Evolutionary conservation across 2,329 filamentous ascomycete species (phyloP).

Genomic region (Apiospora pterosperma): DNA sequence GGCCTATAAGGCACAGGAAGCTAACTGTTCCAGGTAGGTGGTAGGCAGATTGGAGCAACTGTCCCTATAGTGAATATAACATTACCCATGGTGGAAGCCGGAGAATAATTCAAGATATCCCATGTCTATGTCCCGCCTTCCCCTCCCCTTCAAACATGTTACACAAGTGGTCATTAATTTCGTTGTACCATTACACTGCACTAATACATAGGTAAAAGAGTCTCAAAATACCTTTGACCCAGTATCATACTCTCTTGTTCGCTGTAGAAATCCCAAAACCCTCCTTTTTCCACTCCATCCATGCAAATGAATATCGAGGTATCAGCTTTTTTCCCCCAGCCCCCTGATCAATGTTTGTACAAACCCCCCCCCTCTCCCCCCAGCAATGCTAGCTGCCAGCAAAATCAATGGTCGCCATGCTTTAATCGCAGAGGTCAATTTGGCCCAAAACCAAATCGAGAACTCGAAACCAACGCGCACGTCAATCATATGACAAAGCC

Average conservation of each 20-base stretch:
- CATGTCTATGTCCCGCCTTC: too few relatives aligned
- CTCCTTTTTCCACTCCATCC: conserved; percentile 24
- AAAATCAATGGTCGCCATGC: conserved; percentile 18
- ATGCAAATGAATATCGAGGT: conserved; percentile 25
- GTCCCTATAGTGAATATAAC: not conserved
- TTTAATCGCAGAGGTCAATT: conserved; percentile 20
- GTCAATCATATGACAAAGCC: not conserved
- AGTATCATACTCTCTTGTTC: conserved; percentile 25
- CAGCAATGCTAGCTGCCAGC: conserved; percentile 16
- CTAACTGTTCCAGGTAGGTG: conserved; percentile 8
- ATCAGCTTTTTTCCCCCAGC: conserved; percentile 19
- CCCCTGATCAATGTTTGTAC: conserved; percentile 24
- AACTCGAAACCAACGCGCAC: conserved; percentile 1
- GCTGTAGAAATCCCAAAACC: conserved; percentile 3
- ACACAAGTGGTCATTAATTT: conserved; percentile 8
- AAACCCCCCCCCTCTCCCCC: conserved; percentile 15
- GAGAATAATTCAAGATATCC: not conserved
- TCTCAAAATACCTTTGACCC: conserved; percentile 13
- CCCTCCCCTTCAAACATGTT: too few relatives aligned
- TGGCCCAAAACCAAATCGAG: conserved; percentile 7
- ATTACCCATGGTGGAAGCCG: not conserved
- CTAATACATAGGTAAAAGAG: conserved; percentile 23
- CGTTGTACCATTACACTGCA: conserved; percentile 22
- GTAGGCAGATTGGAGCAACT: not conserved
- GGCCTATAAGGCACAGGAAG: not conserved